Conservation (phyloP, 441 rosid genomes). For the Pelargonium exstipulatum region DNA sequence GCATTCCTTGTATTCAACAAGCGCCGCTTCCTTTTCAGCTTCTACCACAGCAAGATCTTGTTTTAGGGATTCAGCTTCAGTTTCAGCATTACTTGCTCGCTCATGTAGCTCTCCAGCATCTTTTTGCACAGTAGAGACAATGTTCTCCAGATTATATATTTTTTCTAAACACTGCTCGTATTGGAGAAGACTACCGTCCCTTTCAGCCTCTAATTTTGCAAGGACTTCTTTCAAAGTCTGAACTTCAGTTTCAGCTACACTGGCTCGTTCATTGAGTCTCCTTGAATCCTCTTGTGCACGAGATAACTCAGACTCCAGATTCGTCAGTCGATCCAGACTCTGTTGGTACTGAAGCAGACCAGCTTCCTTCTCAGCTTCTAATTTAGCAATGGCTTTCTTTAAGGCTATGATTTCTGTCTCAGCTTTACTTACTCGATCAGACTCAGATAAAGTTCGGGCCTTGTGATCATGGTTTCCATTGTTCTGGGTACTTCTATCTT, state of each 20-base stretch:
- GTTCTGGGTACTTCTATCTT: constrained; percentile 28
- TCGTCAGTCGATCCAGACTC: constrained; percentile 61
- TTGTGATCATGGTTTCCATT: constrained; percentile 31
- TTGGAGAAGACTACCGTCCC: constrained; percentile 49
- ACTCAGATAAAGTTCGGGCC: constrained; percentile 43
- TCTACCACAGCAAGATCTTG: constrained; percentile 46
- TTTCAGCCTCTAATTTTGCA: constrained; percentile 48
- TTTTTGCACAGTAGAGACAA: constrained; percentile 44
- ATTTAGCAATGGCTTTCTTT: constrained; percentile 62
- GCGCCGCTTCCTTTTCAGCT: constrained; percentile 62
- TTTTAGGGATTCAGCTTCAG: constrained; percentile 45
- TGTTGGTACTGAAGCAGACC: constrained; percentile 57
- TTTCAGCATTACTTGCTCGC: constrained; percentile 56
- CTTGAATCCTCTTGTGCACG: constrained; percentile 57
- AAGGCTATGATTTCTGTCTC: constrained; percentile 69
- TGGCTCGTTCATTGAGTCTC: constrained; percentile 54
- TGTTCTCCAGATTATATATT: constrained; percentile 54
- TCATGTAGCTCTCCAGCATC: constrained; percentile 52
- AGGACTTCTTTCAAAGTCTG: constrained; percentile 57
- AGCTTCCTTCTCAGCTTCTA: constrained; percentile 89
- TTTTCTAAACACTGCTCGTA: constrained; percentile 68
- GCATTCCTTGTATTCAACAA: constrained; percentile 47
- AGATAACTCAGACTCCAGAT: constrained; percentile 65
- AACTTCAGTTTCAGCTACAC: constrained; percentile 70
- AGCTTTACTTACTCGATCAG: constrained; percentile 59